phyloP scores from a whole-genome alignment of 2,329 filamentous ascomycete species.

The Hypoxylon sp. region DNA sequence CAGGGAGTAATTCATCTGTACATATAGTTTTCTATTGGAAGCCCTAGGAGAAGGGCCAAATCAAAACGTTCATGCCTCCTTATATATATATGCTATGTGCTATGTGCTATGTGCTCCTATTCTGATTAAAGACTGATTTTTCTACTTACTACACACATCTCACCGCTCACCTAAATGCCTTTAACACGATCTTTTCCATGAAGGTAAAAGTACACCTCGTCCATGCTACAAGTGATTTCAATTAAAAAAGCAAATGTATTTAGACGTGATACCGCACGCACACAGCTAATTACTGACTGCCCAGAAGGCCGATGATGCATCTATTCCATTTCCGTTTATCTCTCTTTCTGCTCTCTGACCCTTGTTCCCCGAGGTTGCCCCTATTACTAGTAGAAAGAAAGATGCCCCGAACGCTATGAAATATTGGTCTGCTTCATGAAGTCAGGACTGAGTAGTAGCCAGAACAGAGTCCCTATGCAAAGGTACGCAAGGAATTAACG shows the following conservation, averaged over 20 bases:
- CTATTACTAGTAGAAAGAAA: slow-evolving; percentile 14
- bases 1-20: background rate
- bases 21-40: background rate
- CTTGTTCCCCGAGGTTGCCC: background rate
- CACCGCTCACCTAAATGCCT: background rate
- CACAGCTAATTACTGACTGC: slow-evolving; percentile 21
- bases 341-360: slow-evolving; percentile 7
- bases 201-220: background rate
- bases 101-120: background rate
- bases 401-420: slow-evolving; percentile 10
- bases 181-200: background rate
- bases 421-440: slow-evolving; percentile 1
- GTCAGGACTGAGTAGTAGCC: slow-evolving; percentile 8
- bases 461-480: slow-evolving; percentile 11
- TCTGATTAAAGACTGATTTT: background rate
- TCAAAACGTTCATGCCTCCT: background rate
- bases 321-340: slow-evolving; percentile 21
- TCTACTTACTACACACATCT: background rate
- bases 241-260: slow-evolving; percentile 10
- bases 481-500: background rate
- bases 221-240: background rate
- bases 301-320: slow-evolving; percentile 16
- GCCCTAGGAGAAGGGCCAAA: background rate
- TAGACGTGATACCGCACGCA: background rate
- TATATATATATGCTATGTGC: background rate